A percentile compares a stretch with the other conserved stretches of the same genome.
Conservation (phyloP, 2,329 filamentous ascomycete species). For the Diaporthe batatas region DNA sequence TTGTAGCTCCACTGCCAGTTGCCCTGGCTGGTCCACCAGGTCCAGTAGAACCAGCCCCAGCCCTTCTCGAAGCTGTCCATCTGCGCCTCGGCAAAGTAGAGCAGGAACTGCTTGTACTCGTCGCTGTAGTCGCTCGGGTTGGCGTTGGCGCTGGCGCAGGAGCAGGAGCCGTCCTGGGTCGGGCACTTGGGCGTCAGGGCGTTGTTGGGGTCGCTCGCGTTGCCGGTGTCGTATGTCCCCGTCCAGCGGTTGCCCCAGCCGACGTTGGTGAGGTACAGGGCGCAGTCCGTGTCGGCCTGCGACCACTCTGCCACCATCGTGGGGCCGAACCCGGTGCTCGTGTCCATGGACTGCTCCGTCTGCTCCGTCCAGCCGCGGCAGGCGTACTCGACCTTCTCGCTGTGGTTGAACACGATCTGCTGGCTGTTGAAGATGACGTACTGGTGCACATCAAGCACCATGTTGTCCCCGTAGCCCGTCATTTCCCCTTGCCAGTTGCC, state of each 20-base stretch:
- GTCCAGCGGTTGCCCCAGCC: slow-evolving; percentile 91
- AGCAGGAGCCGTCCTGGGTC: slow-evolving; percentile 73
- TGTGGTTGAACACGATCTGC: slow-evolving; percentile 85
- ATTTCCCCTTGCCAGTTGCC: slow-evolving; percentile 91
- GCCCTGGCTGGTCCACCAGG: slow-evolving; percentile 61
- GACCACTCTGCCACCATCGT: slow-evolving; percentile 98
- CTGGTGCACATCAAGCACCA: slow-evolving; percentile 97
- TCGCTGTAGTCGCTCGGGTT: slow-evolving; percentile 75
- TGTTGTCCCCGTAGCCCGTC: slow-evolving; percentile 72
- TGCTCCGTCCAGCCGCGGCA: slow-evolving; percentile 90
- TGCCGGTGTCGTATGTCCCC: slow-evolving; percentile 82
- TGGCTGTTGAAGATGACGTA: slow-evolving; percentile 98
- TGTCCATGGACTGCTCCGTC: slow-evolving; percentile 78
- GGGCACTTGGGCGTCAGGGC: slow-evolving; percentile 83
- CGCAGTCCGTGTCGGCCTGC: slow-evolving; percentile 97
- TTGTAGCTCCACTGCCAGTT: slow-evolving; percentile 94
- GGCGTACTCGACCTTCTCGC: slow-evolving; percentile 86
- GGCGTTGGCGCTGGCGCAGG: slow-evolving; percentile 82
- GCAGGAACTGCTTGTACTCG: slow-evolving; percentile 86
- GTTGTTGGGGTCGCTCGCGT: slow-evolving; percentile 62
- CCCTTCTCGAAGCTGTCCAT: slow-evolving; percentile 94
- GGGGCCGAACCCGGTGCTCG: slow-evolving; percentile 85
- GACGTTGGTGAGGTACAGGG: slow-evolving; percentile 88
- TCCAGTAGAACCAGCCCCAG: slow-evolving; percentile 99
- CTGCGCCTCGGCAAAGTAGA: slow-evolving; percentile 93